A percentile compares a stretch with the other conserved stretches of the same genome.
Conservation (phyloP, 192 early-diverging fungal genomes). For the Chytriomyces sp. region DNA sequence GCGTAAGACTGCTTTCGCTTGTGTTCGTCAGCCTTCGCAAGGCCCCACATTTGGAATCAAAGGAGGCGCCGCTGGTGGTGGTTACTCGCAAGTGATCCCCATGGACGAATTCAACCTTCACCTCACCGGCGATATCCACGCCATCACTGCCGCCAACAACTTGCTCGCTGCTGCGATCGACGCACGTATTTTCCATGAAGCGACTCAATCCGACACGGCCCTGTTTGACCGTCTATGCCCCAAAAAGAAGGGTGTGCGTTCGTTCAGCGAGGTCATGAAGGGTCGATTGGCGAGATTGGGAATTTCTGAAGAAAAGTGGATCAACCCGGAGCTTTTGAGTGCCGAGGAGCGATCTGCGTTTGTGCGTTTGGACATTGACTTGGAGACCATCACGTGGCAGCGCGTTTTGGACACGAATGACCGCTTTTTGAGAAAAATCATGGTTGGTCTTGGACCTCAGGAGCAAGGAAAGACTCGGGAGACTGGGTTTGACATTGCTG, state of each 20-base stretch:
- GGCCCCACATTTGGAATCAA: conserved; percentile 99
- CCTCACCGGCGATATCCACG: too few species aligned
- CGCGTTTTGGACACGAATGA: too few species aligned
- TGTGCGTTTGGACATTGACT: conserved; percentile 93
- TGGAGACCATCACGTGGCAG: too few species aligned
- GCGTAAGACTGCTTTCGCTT: conserved; percentile 86
- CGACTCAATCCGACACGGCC: conserved; percentile 77
- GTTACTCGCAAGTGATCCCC: conserved; percentile 98
- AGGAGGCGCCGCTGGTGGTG: conserved; percentile 96
- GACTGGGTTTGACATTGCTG: too few species aligned
- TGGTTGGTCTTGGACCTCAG: too few species aligned
- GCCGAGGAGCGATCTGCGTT: conserved; percentile 78
- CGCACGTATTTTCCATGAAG: conserved; percentile 96
- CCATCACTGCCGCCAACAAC: conserved; percentile 97
- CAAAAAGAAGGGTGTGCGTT: too few species aligned
- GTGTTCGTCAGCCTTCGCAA: conserved; percentile 97
- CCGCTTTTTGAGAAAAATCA: too few species aligned
- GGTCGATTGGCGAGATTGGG: conserved; percentile 80
- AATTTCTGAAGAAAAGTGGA: conserved; percentile 69
- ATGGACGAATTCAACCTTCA: conserved; percentile 99
- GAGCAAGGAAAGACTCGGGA: too few species aligned
- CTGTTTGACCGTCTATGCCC: conserved; percentile 91
- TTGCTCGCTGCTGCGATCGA: conserved; percentile 97
- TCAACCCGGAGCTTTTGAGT: conserved; percentile 74
- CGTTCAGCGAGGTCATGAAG: conserved; percentile 84